Evolutionary conservation across 768 basidiomycete genomes (phyloP), one percentile per base, ranked within the genome.

Genomic region (Russula dissimulans): DNA sequence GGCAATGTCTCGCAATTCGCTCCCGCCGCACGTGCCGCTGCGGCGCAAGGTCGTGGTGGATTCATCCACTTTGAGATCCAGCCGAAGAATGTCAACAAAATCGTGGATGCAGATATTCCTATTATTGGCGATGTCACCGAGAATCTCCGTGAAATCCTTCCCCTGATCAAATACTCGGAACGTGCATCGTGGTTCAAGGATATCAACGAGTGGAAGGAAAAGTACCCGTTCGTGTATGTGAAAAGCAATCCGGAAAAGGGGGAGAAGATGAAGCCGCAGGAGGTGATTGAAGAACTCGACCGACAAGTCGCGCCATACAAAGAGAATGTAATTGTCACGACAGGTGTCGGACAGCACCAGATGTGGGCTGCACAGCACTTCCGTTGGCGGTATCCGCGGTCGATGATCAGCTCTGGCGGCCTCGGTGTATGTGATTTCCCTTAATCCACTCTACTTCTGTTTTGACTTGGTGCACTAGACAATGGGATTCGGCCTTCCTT

Each of bases 51-150:
- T 45, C 82, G 84, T 1, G 95, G 97, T 11, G 97, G 97, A 38
- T 95, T 99, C 76, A 97, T 99, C 70, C 97, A 99, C 77, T 98
- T 98, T 69, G 97, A 99, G 77, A 95, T 98, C 66, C 84, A 85
- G 77, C 92, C 97, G 48, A 97, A 99, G 81, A 99, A 99, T 74
- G 81, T 99, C 73, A 98, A 99, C 82, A 99, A 99, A 75, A 93
- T 98, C 62, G 84, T 98, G 55, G 85, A 99, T 54, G 95, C 97
- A 31, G 85, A 88, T 48, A 89, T 97, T 60, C 92, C 97, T 52
- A 80, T 99, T 69, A 80, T 97, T 32, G 97, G 97, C 41, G 97
- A 99, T 70, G 95, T 98, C 57, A 81, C 89, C 32, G 77, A 86
- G 56, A 94, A 90, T 71, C 73, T 99, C 67, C 82, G 81, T 7